These are phyloP conservation scores for Gossypium ekmanianum DNA, from an alignment of 345 rosid genomes.

Conservation along the genomic window DNA sequence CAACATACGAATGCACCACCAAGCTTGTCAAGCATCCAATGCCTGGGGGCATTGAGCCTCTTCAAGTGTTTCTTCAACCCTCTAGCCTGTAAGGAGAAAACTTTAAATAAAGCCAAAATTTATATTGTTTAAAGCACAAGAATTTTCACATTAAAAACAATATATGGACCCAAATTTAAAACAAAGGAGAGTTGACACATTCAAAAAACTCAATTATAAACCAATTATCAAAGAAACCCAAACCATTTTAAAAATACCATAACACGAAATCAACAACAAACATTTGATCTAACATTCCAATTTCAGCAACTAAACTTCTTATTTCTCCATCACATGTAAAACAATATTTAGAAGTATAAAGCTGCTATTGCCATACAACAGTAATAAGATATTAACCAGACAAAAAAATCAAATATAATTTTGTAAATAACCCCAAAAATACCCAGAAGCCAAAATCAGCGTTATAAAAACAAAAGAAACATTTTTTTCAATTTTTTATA, in stretches of 20 bases:
- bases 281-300: conserved; percentile 1
- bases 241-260: not conserved
- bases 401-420: not conserved
- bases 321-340: not conserved
- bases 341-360: not conserved
- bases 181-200: not conserved
- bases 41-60: conserved; percentile 62
- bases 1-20: conserved; percentile 60
- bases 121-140: not conserved
- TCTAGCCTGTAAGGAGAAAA: conserved; percentile 40
- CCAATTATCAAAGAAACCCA: not conserved
- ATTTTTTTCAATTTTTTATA: not conserved
- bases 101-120: not conserved
- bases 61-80: conserved; percentile 65
- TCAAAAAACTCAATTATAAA: not conserved
- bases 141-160: not conserved
- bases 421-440: not conserved
- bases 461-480: not conserved
- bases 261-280: not conserved
- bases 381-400: not conserved
- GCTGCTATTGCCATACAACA: not conserved
- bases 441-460: not conserved
- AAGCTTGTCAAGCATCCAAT: conserved; percentile 33
- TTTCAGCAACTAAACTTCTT: not conserved
- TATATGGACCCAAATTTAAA: not conserved